These are phyloP conservation scores for Neurospora terricola DNA, from an alignment of 495 filamentous ascomycete genomes.

Conservation along the genomic window DNA sequence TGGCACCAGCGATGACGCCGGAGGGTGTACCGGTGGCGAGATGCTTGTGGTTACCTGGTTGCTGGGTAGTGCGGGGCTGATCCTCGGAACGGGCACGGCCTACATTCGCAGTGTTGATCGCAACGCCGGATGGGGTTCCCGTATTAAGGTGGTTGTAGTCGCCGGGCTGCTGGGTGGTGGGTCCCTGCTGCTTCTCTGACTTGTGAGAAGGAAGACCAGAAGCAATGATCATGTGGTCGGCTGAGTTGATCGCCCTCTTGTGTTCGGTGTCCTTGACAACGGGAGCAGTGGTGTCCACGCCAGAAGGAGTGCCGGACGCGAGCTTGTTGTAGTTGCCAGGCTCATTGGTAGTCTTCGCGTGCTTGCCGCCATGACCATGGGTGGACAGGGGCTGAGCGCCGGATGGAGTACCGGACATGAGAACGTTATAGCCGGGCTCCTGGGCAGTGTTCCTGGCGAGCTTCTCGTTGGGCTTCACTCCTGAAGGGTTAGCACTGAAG, in stretches of 20 bases:
- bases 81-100: background rate
- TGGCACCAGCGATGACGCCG: background rate
- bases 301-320: constrained; percentile 14
- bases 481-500: background rate
- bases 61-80: background rate
- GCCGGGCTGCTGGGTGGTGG: background rate
- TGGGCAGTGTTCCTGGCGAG: background rate
- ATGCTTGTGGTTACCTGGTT: background rate
- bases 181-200: background rate
- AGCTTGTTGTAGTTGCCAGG: constrained; percentile 15
- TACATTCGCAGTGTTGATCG: background rate
- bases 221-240: background rate
- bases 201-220: background rate
- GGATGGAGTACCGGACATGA: background rate
- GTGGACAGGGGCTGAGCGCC: background rate
- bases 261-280: background rate
- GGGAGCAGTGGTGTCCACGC: constrained; percentile 3
- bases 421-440: background rate
- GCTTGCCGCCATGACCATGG: background rate
- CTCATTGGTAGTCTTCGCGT: background rate
- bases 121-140: constrained; percentile 23
- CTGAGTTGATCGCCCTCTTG: background rate
- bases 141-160: constrained; percentile 22
- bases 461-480: background rate
- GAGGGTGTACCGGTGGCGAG: constrained; percentile 1